Evolutionary conservation across 2,329 filamentous ascomycete species (phyloP), one percentile per base, ranked within the genome.

Genomic region (Colletotrichum echinochloae): DNA sequence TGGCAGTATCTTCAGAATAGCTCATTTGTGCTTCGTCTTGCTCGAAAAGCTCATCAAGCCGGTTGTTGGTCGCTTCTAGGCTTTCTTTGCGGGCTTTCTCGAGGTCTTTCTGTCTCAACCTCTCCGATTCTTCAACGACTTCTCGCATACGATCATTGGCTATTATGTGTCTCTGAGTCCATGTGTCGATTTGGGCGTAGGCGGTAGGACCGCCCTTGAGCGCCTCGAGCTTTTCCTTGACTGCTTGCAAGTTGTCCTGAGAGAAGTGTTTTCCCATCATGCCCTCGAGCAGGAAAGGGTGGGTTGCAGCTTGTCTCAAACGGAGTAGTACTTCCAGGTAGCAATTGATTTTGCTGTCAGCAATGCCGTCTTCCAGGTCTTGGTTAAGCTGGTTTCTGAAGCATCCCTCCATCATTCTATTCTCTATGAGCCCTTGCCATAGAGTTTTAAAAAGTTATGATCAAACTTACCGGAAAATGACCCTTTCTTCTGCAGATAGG

Each of bases 251-350:
- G 37, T 64, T 41, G 2, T 28, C 3, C 3, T 39, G 12, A 2
- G 60, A 51, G 11, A 68, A 68, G 4, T 54, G 16, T 0, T 68
- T 23, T 1, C n/a, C 18, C 44, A 68, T 68, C 66, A 68, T 39
- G 0, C 66, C 71, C 18, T 81, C 79, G 0, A 81, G 66, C 14
- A 73, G 74, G 57, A 79, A 79, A 0, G 74, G 48, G 28, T 81
- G 79, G 0, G 79, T 81, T 0, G 74, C 62, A 0, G 72, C 65
- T 46, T 79, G 77, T 0, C 76, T 70, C 0, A 75, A n/a, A 0
- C 73, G 60, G 7, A 68, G 69, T 0, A 61, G 28, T n/a, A 67
- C 63, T 0, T n/a, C 26, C 7, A 66, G 12, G 18, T 68, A 68
- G 16, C 9, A 59, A 12, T 5, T 30, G 2, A 68, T 7, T 20